Evolutionary conservation across 1,284 basidiomycete genomes (phyloP).

Genomic region (Naganishia sp.): DNA sequence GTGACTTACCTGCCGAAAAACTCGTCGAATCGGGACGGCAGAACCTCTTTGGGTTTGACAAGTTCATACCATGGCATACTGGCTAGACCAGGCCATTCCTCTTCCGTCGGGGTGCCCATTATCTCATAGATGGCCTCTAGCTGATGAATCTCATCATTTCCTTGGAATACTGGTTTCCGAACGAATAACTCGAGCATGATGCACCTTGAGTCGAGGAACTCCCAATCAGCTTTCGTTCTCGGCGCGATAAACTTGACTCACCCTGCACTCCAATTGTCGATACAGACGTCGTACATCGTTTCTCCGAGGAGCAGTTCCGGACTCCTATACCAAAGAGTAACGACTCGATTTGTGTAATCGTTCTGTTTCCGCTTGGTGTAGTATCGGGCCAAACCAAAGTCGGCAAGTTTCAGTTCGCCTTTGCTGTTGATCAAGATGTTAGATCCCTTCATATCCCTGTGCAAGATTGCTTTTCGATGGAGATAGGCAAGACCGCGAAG

Average conservation of each 20-base stretch:
- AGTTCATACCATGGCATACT: conserved; percentile 97
- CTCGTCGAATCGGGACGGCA: conserved; percentile 73
- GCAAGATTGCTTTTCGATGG: conserved; percentile 91
- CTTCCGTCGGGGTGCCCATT: conserved; percentile 82
- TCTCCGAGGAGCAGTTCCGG: conserved; percentile 95
- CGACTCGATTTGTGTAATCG: conserved; percentile 98
- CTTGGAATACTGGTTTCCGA: conserved; percentile 92
- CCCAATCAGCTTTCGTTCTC: conserved; percentile 17
- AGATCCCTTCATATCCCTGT: conserved; percentile 97
- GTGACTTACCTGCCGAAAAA: conserved; percentile 71
- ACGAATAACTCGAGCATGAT: conserved; percentile 98
- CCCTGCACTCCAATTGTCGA: conserved; percentile 99
- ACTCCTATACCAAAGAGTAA: conserved; percentile 98
- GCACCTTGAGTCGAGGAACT: conserved; percentile 61
- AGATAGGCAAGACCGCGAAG: conserved; percentile 89
- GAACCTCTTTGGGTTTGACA: conserved; percentile 74
- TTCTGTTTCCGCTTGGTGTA: conserved; percentile 85
- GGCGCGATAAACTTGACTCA: conserved; percentile 53
- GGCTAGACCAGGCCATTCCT: conserved; percentile 77
- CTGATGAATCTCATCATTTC: conserved; percentile 95
- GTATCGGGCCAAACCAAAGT: conserved; percentile 96
- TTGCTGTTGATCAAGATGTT: conserved; percentile 94
- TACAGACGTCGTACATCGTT: conserved; percentile 94
- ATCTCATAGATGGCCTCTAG: conserved; percentile 87
- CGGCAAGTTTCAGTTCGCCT: conserved; percentile 92